Percentiles rank a stretch among this genome's conserved stretches.
Conservation (phyloP, 768 basidiomycete genomes). For the Tricholomella constricta region DNA sequence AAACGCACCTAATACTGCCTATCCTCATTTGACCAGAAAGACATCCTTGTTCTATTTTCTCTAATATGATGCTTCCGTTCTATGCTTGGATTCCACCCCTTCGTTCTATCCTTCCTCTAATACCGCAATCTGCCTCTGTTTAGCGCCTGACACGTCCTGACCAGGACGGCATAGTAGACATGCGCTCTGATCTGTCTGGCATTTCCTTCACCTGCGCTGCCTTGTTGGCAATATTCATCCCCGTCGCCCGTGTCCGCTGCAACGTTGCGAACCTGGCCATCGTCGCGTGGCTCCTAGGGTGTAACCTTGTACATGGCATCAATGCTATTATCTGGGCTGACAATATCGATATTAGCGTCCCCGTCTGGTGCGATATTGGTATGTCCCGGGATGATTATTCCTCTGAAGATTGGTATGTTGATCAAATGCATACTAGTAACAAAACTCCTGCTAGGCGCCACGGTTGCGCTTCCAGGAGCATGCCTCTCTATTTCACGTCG, state of each 20-base stretch:
- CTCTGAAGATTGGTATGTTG: background rate
- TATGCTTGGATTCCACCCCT: constrained; percentile 13
- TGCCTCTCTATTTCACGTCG: constrained; percentile 57
- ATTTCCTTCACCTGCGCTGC: constrained; percentile 48
- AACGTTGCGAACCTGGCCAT: constrained; percentile 52
- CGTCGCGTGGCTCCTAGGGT: constrained; percentile 50
- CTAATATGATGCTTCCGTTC: constrained; percentile 20
- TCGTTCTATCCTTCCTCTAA: constrained; percentile 14
- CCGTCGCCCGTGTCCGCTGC: constrained; percentile 45
- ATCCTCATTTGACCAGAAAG: constrained; percentile 6
- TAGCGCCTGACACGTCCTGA: constrained; percentile 1
- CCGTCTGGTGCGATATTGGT: constrained; percentile 83
- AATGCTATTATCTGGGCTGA: constrained; percentile 65
- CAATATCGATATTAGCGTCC: constrained; percentile 43
- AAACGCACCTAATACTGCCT: constrained; percentile 1
- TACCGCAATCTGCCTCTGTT: background rate
- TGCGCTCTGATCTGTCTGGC: constrained; percentile 39
- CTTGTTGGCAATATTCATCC: constrained; percentile 41
- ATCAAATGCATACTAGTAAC: constrained; percentile 45
- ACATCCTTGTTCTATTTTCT: constrained; percentile 30
- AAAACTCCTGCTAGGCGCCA: constrained; percentile 52
- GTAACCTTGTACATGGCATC: constrained; percentile 53
- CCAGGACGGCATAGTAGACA: constrained; percentile 16
- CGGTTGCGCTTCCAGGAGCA: constrained; percentile 59
- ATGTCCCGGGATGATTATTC: constrained; percentile 21